Base-by-base conservation (phyloP, 2,329 filamentous ascomycete genomes). In the Acrodontium crateriforme region DNA sequence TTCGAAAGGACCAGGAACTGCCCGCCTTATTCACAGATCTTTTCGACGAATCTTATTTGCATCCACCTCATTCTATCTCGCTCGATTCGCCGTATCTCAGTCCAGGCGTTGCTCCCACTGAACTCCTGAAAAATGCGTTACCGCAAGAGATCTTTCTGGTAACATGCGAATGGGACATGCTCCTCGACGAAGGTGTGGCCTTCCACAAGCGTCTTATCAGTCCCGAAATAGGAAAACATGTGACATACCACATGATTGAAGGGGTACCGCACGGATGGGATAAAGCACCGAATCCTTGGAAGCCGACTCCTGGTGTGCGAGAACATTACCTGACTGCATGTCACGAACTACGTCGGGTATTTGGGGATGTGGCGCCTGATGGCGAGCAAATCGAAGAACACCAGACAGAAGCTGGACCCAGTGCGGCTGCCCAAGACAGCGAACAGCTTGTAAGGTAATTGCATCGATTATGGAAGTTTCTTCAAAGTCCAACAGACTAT, bases 151-250 rank as follows among this genome's bases (percentile, higher is more conserved):
- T 75, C 25, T 69, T 72, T 32, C 51, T 75, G 39, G 71, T 68
- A 44, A 66, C 69, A 23, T 75, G 71, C 46, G 71, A 76, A 45
- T 75, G 67, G 66, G 71, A 76, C 44, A 75, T 75, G 71, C 54
- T 76, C 9, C 56, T 74, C n/a, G 62, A 63, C 9, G 71, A 76
- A 45, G 71, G 68, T 5, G 56, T 75, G 34, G 58, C 61, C 4
- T 75, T 84, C 37, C 64, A 69, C 8, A 60, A 71, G 28, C 60
- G 75, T 12, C 49, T 83, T 6, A 31, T 12, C 2, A 31, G 35
- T n/a, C 35, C 36, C 13, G 42, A 42, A 6, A 38, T 51, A 17
- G 27, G 32, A 4, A 77, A 74, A 52, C 59, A 60, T 6, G 66
- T 78, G 1, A 54, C 59, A 28, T 74, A 73, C 40, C 63, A 63